Base-by-base conservation (phyloP, 495 filamentous ascomycete species). In the Pyrenula aspistea region DNA sequence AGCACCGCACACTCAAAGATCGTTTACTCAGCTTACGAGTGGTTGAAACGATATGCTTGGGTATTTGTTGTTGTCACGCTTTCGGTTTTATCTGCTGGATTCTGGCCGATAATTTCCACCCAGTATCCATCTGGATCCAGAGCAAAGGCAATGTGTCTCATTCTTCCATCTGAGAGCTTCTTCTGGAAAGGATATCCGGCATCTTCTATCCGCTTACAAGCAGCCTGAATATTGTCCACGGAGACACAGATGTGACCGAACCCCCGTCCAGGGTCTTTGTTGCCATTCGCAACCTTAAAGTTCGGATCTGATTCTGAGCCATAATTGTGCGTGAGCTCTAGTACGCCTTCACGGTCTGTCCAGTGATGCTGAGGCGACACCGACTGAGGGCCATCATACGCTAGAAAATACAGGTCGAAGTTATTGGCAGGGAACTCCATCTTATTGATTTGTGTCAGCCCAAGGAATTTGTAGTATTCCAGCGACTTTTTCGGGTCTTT, bases 321-420 rank as follows among this genome's bases (percentile, higher is more conserved):
- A 70, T 96, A 88, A 77, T 96, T 96, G 78, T 98, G 93, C 56
- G 89, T 95, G 57, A 98, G 83, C 67, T 98, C 93, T 61, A 98
- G 80, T 21, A 96, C 74, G 25, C 88, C 92, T 63, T 96, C 84
- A 55, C 92, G 87, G 70, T 94, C 88, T 56, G 84, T 89, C 70
- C 84, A 85, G 57, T 87, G 57, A 93, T 91, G 51, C 88, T 78
- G 55, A 93, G 81, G 62, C 93, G 93, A 60, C 88, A 81, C 36
- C 88, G 84, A 50, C 91, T 85, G 10, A 88, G 89, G 25, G 88
- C 83, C 89, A 93, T 95, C 61, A 59, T 77, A 77, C 51, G 69
- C 68, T 25, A 77, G 68, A 64, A 77, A 75, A 63, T 75, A 75
- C 47, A 95, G 82, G 65, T 90, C 87, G 70, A 96, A 96, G 61